Evolutionary conservation across 2,329 filamentous ascomycete genomes (phyloP), one percentile per base, ranked within the genome.

Genomic region (Diplodia corticola): DNA sequence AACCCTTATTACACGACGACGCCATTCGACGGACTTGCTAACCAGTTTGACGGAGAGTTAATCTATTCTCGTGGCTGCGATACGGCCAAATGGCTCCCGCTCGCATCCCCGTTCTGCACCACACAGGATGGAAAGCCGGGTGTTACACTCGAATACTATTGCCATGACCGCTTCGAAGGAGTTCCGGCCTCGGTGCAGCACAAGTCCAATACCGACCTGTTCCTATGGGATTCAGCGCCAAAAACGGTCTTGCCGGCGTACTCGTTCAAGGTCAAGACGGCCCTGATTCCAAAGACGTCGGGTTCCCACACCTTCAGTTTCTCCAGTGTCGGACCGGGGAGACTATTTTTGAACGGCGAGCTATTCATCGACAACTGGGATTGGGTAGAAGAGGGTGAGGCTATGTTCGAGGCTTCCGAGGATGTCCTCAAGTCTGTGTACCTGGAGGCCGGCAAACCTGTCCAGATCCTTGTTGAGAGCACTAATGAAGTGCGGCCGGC

Each of bases 191-290:
- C 88, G 17, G 80, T 84, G 2, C 86, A 90, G 72, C 81, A 83
- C 60, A 84, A 88, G 68, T 82, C 80, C 7, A 89, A 88, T 71
- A 89, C 87, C 0, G 88, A 90, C 72, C 82, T 90, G 1, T 90
- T 89, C 80, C 80, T 91, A 2, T 90, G 88, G 88, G 88, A 91
- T 70, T 90, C 88, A 3, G 88, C 87, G 0, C 88, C 88, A 5
- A 80, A 81, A 24, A 80, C 88, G 67, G 82, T 89, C 15, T 84
- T 87, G 0, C 86, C 86, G 0, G 83, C 87, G 64, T 90, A 87
- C 83, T 90, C 87, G 1, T 88, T 88, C 63, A 78, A 86, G 54
- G 87, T 86, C 26, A 89, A 84, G 59, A 87, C 86, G 0, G 82
- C 80, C 37, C 76, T 91, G 24, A 88, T 84, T 0, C 82, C 88